A percentile compares a stretch with the other conserved stretches of the same genome.
phyloP scores from a whole-genome alignment of 2,329 filamentous ascomycete species.

The Alternaria brassicicola region DNA sequence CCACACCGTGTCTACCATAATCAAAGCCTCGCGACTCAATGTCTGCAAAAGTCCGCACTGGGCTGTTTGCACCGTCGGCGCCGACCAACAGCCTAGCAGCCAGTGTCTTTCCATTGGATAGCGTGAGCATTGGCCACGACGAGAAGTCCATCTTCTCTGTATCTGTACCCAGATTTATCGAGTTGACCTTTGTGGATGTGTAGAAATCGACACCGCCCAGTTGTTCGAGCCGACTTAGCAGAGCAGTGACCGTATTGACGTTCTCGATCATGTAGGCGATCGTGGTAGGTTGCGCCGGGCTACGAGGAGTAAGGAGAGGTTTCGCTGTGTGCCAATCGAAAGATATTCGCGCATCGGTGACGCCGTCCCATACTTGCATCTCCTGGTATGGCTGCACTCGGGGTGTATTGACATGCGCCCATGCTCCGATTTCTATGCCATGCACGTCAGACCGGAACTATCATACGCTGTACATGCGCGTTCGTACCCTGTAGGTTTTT shows the following conservation, averaged over 20 bases:
- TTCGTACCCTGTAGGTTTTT: conserved; percentile 69
- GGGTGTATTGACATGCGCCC: conserved; percentile 73
- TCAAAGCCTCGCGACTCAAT: conserved; percentile 92
- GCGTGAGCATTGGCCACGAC: conserved; percentile 83
- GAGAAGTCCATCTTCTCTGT: conserved; percentile 74
- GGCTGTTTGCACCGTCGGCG: conserved; percentile 93
- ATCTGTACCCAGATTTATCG: conserved; percentile 75
- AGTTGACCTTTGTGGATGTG: conserved; percentile 76
- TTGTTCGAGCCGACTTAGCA: conserved; percentile 74
- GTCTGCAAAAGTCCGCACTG: conserved; percentile 85
- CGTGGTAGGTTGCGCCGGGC: conserved; percentile 56
- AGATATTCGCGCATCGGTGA: conserved; percentile 83
- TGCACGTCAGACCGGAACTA: conserved; percentile 15
- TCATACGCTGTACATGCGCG: background rate
- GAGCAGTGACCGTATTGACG: conserved; percentile 79
- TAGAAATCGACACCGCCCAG: conserved; percentile 72
- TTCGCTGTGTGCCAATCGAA: conserved; percentile 73
- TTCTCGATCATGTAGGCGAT: conserved; percentile 99
- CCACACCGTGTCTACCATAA: conserved; percentile 87
- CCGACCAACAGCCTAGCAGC: conserved; percentile 86
- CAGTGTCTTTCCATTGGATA: conserved; percentile 71
- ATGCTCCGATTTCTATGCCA: conserved; percentile 73
- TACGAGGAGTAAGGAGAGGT: conserved; percentile 47
- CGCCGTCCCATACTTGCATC: conserved; percentile 98
- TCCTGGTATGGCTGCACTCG: conserved; percentile 88